Base-by-base conservation (phyloP, 202 grass and related monocot genomes). In the Schoenoplectus tabernaemontani region DNA sequence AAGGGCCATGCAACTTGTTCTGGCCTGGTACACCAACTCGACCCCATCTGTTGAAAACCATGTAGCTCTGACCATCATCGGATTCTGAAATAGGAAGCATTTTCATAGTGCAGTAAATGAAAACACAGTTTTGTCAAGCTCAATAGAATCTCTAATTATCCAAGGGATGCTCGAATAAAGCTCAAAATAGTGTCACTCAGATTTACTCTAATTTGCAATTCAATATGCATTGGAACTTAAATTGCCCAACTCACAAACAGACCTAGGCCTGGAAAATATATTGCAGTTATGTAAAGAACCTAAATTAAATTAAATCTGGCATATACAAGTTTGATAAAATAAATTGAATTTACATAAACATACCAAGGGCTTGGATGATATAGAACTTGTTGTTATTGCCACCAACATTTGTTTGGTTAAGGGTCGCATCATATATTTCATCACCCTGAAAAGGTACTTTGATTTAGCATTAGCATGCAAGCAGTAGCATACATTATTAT, bases 11-110 rank as follows among this genome's bases (percentile, higher is more conserved):
- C 58, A 92, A 81, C 59, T 89, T 94, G 82, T 92, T 83, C 83
- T 94, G 95, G 59, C 91, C 91, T 83, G 64, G 83, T 64, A 63
- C 84, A 78, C 95, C 91, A 70, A 98, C 95, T 85, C 95, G 93
- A 17, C 95, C 95, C 94, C 94, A 97, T 89, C 94, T 92, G 82
- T 87, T 92, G 89, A 90, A 92, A 85, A 97, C 86, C 91, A 92
- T 90, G 71, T 89, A 98, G 57, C 57, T 84, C 83, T 77, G 82
- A 69, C 84, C 91, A 89, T 78, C 84, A 81, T 98, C 91, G 84
- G 89, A 86, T 89, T 92, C 95, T 97, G 84, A 47, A 92, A 81
- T 59, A 65, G 17, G 57, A 67, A 85, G 73, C 81, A 53, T 56
- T 33, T 4, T 62, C 46, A 48, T 42, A 71, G 9, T 59, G 7